Conservation (phyloP, 208 protist species). For the Naegleria lovaniensis region DNA sequence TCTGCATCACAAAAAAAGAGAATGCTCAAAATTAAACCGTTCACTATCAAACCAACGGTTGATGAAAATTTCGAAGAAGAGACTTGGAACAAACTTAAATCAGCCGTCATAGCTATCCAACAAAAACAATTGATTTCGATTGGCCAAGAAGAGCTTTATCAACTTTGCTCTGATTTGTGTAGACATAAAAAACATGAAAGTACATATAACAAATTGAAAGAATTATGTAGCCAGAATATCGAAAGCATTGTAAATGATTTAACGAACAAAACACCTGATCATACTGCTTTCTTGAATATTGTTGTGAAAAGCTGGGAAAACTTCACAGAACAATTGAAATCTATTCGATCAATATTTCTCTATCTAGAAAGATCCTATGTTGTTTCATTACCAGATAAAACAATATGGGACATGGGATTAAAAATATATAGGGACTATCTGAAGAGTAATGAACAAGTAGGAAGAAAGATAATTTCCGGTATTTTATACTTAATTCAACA, state of each 20-base stretch:
- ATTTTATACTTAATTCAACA: background rate
- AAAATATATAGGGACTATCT: background rate
- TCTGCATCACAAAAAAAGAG: background rate
- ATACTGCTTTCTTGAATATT: background rate
- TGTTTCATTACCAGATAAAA: background rate
- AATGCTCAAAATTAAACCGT: slow-evolving; percentile 6
- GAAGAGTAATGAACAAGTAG: background rate
- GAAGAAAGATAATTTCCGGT: background rate
- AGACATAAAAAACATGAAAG: background rate
- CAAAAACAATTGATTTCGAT: background rate
- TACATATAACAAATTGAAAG: background rate
- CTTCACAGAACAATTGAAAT: background rate
- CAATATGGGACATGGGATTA: background rate
- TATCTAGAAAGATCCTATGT: slow-evolving; percentile 24
- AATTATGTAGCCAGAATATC: background rate
- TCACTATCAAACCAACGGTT: background rate
- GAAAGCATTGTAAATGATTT: background rate
- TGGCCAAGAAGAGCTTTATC: slow-evolving; percentile 6
- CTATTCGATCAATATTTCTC: background rate
- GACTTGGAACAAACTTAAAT: slow-evolving; percentile 2
- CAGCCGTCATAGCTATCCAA: background rate
- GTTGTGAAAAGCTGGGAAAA: background rate
- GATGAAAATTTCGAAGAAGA: slow-evolving; percentile 7
- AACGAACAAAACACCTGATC: background rate
- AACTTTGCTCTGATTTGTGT: background rate